phyloP scores from a whole-genome alignment of 1,284 basidiomycete species.

The Xerocomus minutiporus region DNA sequence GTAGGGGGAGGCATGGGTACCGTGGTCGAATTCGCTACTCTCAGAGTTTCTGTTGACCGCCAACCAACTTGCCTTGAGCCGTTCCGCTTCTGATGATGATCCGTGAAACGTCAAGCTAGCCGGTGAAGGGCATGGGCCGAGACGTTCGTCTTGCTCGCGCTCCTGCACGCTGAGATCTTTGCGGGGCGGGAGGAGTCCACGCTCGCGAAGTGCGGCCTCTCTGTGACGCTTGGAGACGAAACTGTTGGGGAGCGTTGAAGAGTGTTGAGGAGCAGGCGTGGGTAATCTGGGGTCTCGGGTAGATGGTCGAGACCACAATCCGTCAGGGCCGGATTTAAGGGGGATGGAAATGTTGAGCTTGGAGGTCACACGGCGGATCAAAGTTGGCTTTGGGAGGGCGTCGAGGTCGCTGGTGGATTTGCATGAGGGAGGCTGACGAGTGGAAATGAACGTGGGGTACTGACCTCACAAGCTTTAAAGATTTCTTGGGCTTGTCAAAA shows the following conservation, averaged over 20 bases:
- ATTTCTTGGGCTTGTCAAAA: constrained; percentile 1
- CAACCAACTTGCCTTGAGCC: constrained; percentile 48
- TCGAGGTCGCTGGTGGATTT: not conserved
- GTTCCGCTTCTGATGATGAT: constrained; percentile 40
- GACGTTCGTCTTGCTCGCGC: constrained; percentile 39
- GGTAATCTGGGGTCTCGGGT: constrained; percentile 2
- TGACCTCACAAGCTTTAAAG: constrained; percentile 12
- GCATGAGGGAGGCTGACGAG: not conserved
- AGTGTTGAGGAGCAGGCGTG: constrained; percentile 1
- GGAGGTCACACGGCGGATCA: constrained; percentile 31
- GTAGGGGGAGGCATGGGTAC: not conserved
- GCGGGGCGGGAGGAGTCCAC: constrained; percentile 46
- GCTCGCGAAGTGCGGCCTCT: constrained; percentile 51
- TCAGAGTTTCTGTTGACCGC: constrained; percentile 32
- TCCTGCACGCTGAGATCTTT: constrained; percentile 49
- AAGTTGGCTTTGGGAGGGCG: constrained; percentile 7
- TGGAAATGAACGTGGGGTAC: constrained; percentile 13
- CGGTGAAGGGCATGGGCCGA: constrained; percentile 31
- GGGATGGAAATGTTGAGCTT: constrained; percentile 24
- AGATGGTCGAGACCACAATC: constrained; percentile 12
- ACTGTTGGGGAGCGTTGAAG: constrained; percentile 20
- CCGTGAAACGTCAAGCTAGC: constrained; percentile 2
- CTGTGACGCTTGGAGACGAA: constrained; percentile 29
- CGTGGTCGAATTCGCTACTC: constrained; percentile 16
- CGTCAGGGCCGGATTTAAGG: not conserved